Base-by-base conservation (phyloP, 1,139 yeast species). In the Saccharomyces hybrid region DNA sequence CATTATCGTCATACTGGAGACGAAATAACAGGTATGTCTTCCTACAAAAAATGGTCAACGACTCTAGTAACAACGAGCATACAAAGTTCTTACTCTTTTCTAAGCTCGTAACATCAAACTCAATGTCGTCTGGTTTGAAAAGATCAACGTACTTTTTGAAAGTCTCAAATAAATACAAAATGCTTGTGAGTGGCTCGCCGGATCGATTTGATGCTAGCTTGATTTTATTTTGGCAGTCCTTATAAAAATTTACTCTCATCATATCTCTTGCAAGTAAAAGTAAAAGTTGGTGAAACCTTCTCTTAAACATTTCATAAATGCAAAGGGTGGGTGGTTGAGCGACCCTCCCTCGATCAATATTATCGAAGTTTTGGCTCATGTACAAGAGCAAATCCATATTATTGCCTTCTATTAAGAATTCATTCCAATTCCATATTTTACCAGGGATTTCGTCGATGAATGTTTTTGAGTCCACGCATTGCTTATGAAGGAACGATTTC, bases 41-140 rank as follows among this genome's bases (percentile, higher is more conserved):
- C 60, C 97, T 77, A 58, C 88, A 73, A 60, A 86, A 87, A 14
- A 91, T 89, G 0, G 87, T 79, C 5, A 78, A 69, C 0, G 83
- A 71, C 63, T 31, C 41, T 14, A 28, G 31, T 31, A 48, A 16
- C n/a, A 82, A 82, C 14, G 79, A 67, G 52, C 19, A 54, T 21
- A 46, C 32, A 44, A 19, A 16, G 9, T 8, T 41, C 44, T 4
- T 48, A 16, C 3, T 21, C 6, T 29, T 31, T 12, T 27, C 27
- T 19, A 29, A 11, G 16, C 50, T 48, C n/a, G 29, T 21, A 14
- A 29, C 14, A 38, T 38, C 44, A 38, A 38, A 38, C 44, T 19
- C 21, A 5, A 38, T 19, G 11, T 38, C 44, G n/a, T 48, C 50
- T 21, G 34, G 41, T 16, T 28, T n/a, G 27, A 38, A 41, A 12